These are phyloP conservation scores for Aspergillus olivimuriae DNA, from an alignment of 495 filamentous ascomycete genomes.

Conservation along the genomic window DNA sequence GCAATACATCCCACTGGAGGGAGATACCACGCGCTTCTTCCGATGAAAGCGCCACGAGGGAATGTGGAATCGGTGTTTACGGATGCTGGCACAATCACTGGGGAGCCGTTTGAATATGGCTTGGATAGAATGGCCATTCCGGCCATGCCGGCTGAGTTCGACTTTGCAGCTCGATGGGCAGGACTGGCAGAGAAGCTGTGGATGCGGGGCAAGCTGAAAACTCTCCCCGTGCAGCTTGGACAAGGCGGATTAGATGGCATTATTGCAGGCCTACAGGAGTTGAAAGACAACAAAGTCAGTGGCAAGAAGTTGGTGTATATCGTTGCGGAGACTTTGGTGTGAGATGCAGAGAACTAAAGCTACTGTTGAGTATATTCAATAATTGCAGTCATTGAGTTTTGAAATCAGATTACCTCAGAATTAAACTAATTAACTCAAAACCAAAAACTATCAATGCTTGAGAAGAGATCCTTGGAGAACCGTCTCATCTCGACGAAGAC, in stretches of 20 bases:
- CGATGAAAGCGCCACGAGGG: slow-evolving; percentile 15
- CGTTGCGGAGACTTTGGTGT: slow-evolving; percentile 13
- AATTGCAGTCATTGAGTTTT: too few relatives aligned
- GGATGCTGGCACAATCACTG: slow-evolving; percentile 23
- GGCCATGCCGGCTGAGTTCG: slow-evolving; percentile 15
- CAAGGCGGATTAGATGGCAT: slow-evolving; percentile 39
- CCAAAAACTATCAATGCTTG: too few relatives aligned
- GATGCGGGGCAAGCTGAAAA: slow-evolving; percentile 32
- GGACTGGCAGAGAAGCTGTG: slow-evolving; percentile 35
- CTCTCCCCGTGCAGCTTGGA: slow-evolving; percentile 37
- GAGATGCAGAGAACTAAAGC: too few relatives aligned
- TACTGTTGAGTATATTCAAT: too few relatives aligned
- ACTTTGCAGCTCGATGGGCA: slow-evolving; percentile 28
- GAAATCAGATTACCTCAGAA: too few relatives aligned
- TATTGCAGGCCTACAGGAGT: slow-evolving; percentile 40
- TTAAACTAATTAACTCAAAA: too few relatives aligned
- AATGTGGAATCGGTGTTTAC: slow-evolving; percentile 18
- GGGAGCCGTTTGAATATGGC: slow-evolving; percentile 24
- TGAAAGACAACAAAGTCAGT: slow-evolving; percentile 42
- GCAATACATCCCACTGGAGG: slow-evolving; percentile 20
- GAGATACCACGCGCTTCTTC: slow-evolving; percentile 9
- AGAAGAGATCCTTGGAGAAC: too few relatives aligned
- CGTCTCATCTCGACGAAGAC: too few relatives aligned
- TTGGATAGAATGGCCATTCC: slow-evolving; percentile 3
- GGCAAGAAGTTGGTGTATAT: slow-evolving; percentile 49